phyloP scores from a whole-genome alignment of 2,329 filamentous ascomycete species.

The Colletotrichum eleusines region DNA sequence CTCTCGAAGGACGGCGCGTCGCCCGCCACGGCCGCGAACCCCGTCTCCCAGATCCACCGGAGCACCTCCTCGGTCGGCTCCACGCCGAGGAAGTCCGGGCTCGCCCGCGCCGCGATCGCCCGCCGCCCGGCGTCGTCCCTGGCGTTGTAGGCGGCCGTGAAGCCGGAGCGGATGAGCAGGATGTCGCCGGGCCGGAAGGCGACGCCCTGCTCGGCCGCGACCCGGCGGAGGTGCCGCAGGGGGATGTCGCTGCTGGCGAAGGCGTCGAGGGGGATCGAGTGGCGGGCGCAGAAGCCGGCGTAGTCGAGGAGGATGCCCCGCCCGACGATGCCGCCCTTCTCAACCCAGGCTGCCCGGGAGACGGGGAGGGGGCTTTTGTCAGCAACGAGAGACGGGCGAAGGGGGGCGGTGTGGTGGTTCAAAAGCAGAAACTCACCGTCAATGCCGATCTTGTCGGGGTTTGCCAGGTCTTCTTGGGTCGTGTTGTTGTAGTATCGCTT shows the following conservation, averaged over 20 bases:
- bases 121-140: slow-evolving; percentile 44
- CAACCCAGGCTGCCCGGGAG: slow-evolving; percentile 32
- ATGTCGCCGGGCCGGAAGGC: slow-evolving; percentile 63
- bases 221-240: slow-evolving; percentile 35
- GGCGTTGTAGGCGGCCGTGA: slow-evolving; percentile 48
- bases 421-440: slow-evolving; percentile 40
- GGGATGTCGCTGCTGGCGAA: slow-evolving; percentile 65
- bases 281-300: slow-evolving; percentile 61
- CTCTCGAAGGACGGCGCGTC: slow-evolving; percentile 59
- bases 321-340: slow-evolving; percentile 59
- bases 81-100: slow-evolving; percentile 54
- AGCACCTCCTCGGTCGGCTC: slow-evolving; percentile 51
- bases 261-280: slow-evolving; percentile 63
- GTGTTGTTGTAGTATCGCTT: slow-evolving; percentile 51
- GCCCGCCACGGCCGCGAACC: slow-evolving; percentile 59
- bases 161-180: slow-evolving; percentile 60
- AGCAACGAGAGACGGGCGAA: too few relatives aligned
- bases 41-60: slow-evolving; percentile 59
- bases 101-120: slow-evolving; percentile 46
- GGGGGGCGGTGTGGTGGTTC: too few relatives aligned
- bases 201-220: slow-evolving; percentile 55
- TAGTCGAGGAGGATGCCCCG: slow-evolving; percentile 67
- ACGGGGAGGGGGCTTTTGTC: too few relatives aligned
- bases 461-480: slow-evolving; percentile 58
- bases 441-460: slow-evolving; percentile 56